Percentiles rank a stretch among this genome's conserved stretches.
Conservation (phyloP, 768 basidiomycete genomes). For the Symmetrospora coprosmae region DNA sequence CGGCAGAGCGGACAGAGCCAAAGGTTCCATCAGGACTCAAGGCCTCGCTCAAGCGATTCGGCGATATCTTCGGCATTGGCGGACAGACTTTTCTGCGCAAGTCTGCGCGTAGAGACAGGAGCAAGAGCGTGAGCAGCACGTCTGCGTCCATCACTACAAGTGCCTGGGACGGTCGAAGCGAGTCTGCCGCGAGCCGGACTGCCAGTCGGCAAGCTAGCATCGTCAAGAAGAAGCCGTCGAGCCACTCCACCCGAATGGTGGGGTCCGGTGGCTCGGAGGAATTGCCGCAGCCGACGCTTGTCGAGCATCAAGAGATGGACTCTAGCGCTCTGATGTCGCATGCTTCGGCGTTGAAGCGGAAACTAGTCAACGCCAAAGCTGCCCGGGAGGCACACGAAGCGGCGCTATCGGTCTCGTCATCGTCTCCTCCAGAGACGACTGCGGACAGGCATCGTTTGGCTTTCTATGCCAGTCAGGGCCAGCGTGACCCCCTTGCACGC, state of each 20-base stretch:
- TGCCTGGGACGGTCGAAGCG: slow-evolving; percentile 18
- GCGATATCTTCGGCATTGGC: slow-evolving; percentile 24
- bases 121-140: slow-evolving; percentile 30
- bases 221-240: slow-evolving; percentile 2
- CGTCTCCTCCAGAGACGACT: slow-evolving; percentile 10
- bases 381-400: slow-evolving; percentile 7
- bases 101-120: slow-evolving; percentile 18
- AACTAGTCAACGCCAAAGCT: slow-evolving; percentile 4
- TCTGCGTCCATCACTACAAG: slow-evolving; percentile 20
- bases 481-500: neutral
- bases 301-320: neutral
- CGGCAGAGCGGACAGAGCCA: slow-evolving; percentile 27
- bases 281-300: neutral
- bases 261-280: neutral
- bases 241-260: neutral
- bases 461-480: neutral
- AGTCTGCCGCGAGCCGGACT: slow-evolving; percentile 2
- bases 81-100: neutral
- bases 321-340: neutral
- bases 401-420: neutral
- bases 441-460: neutral
- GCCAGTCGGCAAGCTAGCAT: slow-evolving; percentile 28
- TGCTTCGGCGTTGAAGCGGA: neutral
- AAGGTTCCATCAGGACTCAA: slow-evolving; percentile 23
- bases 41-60: slow-evolving; percentile 31